Percentiles rank a stretch among this genome's conserved stretches.
phyloP scores from a whole-genome alignment of 345 rosid species.

The Lepidium sativum region DNA sequence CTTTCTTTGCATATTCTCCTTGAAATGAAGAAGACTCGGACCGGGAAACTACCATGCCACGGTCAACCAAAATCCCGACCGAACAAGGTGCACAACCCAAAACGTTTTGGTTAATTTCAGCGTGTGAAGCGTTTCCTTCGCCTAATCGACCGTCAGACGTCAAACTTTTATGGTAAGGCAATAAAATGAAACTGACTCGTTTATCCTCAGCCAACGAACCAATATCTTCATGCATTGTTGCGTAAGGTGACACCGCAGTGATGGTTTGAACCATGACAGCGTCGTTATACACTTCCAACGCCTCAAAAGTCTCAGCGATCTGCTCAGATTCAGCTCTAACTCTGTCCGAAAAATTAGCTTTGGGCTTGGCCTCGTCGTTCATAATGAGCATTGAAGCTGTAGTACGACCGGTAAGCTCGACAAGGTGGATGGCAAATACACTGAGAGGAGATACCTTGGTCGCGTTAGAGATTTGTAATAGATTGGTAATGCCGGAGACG shows the following conservation, averaged over 20 bases:
- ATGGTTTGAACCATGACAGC: conserved; percentile 29
- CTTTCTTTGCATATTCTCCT: conserved; percentile 4
- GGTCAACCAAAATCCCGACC: conserved; percentile 47
- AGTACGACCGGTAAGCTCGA: conserved; percentile 44
- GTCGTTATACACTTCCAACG: conserved; percentile 19
- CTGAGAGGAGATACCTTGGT: conserved; percentile 32
- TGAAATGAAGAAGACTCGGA: not conserved
- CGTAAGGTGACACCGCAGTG: conserved; percentile 49
- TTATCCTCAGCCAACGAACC: conserved; percentile 57
- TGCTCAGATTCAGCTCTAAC: conserved; percentile 29
- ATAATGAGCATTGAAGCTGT: conserved; percentile 48
- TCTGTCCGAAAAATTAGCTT: conserved; percentile 8
- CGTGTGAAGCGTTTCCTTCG: conserved; percentile 24
- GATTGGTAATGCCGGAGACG: conserved; percentile 32
- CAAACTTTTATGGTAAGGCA: conserved; percentile 46
- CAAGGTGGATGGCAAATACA: conserved; percentile 42
- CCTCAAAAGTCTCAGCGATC: conserved; percentile 29
- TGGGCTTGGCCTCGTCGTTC: conserved; percentile 30
- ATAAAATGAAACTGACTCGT: conserved; percentile 32
- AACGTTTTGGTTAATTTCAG: conserved; percentile 41
- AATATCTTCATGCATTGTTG: conserved; percentile 57
- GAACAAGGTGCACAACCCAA: conserved; percentile 46
- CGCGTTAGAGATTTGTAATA: conserved; percentile 38
- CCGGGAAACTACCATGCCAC: conserved; percentile 30
- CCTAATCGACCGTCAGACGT: conserved; percentile 30